A percentile compares a stretch with the other conserved stretches of the same genome.
These are phyloP conservation scores for Balansia obtecta DNA, from an alignment of 2,329 filamentous ascomycete genomes.

Conservation along the genomic window DNA sequence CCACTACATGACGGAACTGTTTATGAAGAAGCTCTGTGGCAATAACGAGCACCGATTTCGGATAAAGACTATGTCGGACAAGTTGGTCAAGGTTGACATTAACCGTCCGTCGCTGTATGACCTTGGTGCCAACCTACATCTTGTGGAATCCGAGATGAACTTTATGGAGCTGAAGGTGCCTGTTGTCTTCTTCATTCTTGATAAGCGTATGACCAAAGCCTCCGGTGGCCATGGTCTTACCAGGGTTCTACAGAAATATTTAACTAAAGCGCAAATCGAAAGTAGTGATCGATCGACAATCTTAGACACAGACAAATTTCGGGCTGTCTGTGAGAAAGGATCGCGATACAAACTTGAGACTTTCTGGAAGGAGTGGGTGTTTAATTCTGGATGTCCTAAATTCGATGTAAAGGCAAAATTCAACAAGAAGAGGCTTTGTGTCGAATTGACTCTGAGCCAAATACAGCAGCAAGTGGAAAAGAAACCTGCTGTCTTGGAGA, in stretches of 20 bases:
- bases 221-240: conserved; percentile 70
- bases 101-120: conserved; percentile 72
- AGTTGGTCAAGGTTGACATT: conserved; percentile 68
- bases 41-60: conserved; percentile 91
- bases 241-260: conserved; percentile 73
- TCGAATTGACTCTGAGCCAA: conserved; percentile 83
- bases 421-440: conserved; percentile 93
- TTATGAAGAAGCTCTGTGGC: conserved; percentile 80
- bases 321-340: conserved; percentile 74
- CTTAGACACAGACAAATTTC: conserved; percentile 63
- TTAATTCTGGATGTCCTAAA: conserved; percentile 74
- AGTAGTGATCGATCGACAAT: conserved; percentile 53
- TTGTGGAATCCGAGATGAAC: conserved; percentile 76
- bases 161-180: conserved; percentile 88
- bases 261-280: conserved; percentile 69
- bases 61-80: conserved; percentile 74
- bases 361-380: conserved; percentile 92
- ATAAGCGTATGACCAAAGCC: conserved; percentile 79
- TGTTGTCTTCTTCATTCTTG: conserved; percentile 84
- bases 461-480: conserved; percentile 39
- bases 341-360: conserved; percentile 75
- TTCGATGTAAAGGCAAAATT: conserved; percentile 82
- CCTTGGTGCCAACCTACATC: conserved; percentile 62
- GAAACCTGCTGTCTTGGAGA: conserved; percentile 41
- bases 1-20: conserved; percentile 89